A percentile compares a stretch with the other conserved stretches of the same genome.
Evolutionary conservation across 495 filamentous ascomycete genomes (phyloP).

Genomic region (Penicillium coffeae): DNA sequence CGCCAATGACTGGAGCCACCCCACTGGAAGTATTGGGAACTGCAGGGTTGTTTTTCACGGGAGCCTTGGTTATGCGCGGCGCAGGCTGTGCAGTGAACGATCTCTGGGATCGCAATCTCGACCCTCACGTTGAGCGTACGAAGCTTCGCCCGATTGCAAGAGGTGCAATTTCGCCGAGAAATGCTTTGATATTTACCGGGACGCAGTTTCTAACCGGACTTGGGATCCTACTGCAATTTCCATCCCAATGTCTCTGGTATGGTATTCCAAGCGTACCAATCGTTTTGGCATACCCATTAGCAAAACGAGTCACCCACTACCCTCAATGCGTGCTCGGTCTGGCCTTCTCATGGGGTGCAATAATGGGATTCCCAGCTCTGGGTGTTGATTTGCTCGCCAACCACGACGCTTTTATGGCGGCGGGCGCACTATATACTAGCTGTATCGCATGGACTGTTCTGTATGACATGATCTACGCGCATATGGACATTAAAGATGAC

Average conservation of each 20-base stretch:
- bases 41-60: conserved; percentile 73
- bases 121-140: conserved; percentile 85
- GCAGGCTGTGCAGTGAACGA: conserved; percentile 99
- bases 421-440: conserved; percentile 73
- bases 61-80: conserved; percentile 92
- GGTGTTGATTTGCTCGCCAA: conserved; percentile 76
- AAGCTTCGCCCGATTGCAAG: conserved; percentile 85
- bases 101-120: conserved; percentile 91
- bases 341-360: conserved; percentile 95
- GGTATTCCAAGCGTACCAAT: conserved; percentile 79
- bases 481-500: conserved; percentile 97
- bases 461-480: conserved; percentile 98
- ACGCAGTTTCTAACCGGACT: conserved; percentile 77
- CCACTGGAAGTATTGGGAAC: conserved; percentile 63
- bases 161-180: conserved; percentile 68
- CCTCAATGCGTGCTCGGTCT: conserved; percentile 89
- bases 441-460: conserved; percentile 92
- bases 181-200: conserved; percentile 78
- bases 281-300: conserved; percentile 81
- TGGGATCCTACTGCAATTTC: conserved; percentile 81
- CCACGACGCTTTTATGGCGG: conserved; percentile 57
- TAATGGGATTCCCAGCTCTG: conserved; percentile 93
- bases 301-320: conserved; percentile 92
- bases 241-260: conserved; percentile 77
- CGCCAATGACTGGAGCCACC: conserved; percentile 48